Conservation (phyloP, 148 eudicot genomes). For the Selenicereus undatus region DNA sequence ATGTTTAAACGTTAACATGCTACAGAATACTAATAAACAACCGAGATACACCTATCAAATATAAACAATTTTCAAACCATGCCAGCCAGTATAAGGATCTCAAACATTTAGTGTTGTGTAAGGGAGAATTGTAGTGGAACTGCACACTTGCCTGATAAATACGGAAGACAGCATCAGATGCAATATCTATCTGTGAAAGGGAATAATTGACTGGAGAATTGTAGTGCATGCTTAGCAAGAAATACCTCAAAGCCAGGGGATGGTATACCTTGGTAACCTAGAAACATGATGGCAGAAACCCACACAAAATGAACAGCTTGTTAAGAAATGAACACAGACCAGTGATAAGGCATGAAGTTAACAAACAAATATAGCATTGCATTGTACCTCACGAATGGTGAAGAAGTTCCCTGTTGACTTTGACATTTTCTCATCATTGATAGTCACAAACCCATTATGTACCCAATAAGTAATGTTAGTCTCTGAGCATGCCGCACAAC, state of each 20-base stretch:
- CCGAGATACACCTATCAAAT: too few species aligned
- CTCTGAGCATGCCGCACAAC: conserved; percentile 83
- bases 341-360: neutral
- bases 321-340: neutral
- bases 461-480: conserved; percentile 73
- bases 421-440: conserved; percentile 81
- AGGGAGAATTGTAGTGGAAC: neutral
- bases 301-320: conserved; percentile 1
- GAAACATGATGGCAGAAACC: conserved; percentile 9
- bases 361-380: conserved; percentile 1
- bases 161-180: conserved; percentile 68
- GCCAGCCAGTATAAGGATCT: too few species aligned
- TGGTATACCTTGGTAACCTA: conserved; percentile 76
- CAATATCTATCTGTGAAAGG: conserved; percentile 49
- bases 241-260: conserved; percentile 86
- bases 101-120: too few species aligned
- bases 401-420: conserved; percentile 76
- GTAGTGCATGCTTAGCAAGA: conserved; percentile 71
- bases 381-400: conserved; percentile 79
- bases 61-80: too few species aligned
- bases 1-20: too few species aligned
- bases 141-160: conserved; percentile 60
- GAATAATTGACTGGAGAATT: conserved; percentile 81
- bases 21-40: too few species aligned
- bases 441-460: conserved; percentile 83